Percentiles rank a stretch among this genome's conserved stretches.
These are phyloP conservation scores for Fereydounia khargensis DNA, from an alignment of 1,284 basidiomycete species.

Conservation along the genomic window DNA sequence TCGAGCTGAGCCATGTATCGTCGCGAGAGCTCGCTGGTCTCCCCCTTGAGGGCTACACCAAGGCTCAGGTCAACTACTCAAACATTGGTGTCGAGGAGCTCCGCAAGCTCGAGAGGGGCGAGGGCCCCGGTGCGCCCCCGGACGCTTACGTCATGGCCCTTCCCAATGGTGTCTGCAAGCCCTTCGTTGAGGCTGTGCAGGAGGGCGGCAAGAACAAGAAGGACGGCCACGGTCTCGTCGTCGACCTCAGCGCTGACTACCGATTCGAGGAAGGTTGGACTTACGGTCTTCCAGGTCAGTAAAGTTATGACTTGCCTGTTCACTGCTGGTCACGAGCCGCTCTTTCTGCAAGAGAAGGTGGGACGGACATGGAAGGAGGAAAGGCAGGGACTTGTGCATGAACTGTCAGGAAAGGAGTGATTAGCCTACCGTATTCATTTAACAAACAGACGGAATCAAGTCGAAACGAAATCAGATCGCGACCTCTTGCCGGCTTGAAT, in stretches of 20 bases:
- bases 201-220: conserved; percentile 65
- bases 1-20: conserved; percentile 89
- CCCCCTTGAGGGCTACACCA: conserved; percentile 78
- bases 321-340: too few relatives aligned
- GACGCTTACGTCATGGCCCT: conserved; percentile 75
- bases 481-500: background rate
- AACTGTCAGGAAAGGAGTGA: too few relatives aligned
- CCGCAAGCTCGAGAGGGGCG: conserved; percentile 50
- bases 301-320: too few relatives aligned
- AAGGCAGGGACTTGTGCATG: too few relatives aligned
- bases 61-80: conserved; percentile 65
- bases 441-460: too few relatives aligned
- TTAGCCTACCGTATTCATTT: too few relatives aligned
- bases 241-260: conserved; percentile 93
- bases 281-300: conserved; percentile 97
- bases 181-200: conserved; percentile 94
- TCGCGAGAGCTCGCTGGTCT: conserved; percentile 89
- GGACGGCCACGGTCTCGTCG: conserved; percentile 68
- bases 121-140: conserved; percentile 49
- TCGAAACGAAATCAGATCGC: too few relatives aligned
- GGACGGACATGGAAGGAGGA: too few relatives aligned
- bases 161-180: conserved; percentile 94
- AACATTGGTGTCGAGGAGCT: conserved; percentile 54
- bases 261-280: conserved; percentile 92
- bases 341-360: too few relatives aligned